These are phyloP conservation scores for Clitopilus passeckerianus DNA, from an alignment of 768 basidiomycete species.

Conservation along the genomic window DNA sequence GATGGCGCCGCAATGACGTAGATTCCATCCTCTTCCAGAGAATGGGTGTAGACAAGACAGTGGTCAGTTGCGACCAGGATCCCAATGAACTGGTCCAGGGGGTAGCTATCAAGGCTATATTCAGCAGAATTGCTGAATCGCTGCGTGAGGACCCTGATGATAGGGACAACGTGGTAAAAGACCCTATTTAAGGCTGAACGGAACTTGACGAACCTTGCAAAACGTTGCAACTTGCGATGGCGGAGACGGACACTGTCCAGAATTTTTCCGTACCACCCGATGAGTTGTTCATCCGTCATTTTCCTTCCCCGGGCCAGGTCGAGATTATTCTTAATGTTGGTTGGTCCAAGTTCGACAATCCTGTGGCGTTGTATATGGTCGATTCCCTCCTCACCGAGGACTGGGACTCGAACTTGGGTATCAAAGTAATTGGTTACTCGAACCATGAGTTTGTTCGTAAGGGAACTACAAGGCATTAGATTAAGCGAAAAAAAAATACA, in stretches of 20 bases:
- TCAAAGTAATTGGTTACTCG: conserved; percentile 94
- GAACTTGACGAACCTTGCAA: conserved; percentile 60
- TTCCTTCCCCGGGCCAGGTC: conserved; percentile 26
- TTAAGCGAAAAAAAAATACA: not conserved
- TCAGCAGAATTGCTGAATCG: conserved; percentile 93
- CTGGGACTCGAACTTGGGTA: conserved; percentile 79
- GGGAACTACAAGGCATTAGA: conserved; percentile 45
- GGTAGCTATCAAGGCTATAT: conserved; percentile 71
- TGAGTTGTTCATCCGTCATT: conserved; percentile 81
- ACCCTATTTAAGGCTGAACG: no score
- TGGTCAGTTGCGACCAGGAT: conserved; percentile 81
- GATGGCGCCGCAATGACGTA: conserved; percentile 84
- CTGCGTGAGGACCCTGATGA: conserved; percentile 61
- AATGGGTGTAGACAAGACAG: conserved; percentile 88
- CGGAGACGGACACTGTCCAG: conserved; percentile 88
- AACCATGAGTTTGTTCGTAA: conserved; percentile 90
- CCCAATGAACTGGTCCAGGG: conserved; percentile 76
- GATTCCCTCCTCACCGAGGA: conserved; percentile 32
- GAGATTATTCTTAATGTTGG: conserved; percentile 17
- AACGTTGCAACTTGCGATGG: conserved; percentile 91
- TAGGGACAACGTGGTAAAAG: no score
- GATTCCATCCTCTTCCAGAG: conserved; percentile 83
- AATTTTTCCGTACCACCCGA: conserved; percentile 89
- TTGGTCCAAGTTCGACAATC: conserved; percentile 7
- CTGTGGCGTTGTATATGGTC: conserved; percentile 10